Evolutionary conservation across 1,139 yeast species (phyloP).

Genomic region (Taphrina populina): DNA sequence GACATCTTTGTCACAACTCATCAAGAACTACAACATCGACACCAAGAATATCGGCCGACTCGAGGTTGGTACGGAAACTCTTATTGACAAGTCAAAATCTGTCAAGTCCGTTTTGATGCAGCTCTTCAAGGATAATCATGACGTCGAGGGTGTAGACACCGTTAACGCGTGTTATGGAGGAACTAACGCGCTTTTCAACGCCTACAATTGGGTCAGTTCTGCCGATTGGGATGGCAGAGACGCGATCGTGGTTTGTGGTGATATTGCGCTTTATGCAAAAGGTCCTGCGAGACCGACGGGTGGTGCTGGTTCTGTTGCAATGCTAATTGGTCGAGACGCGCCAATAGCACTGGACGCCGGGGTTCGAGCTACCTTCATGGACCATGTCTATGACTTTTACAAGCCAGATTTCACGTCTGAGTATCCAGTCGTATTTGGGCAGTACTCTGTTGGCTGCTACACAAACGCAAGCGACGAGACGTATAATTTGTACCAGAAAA

Average conservation of each 20-base stretch:
- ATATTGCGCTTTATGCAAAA: slow-evolving; percentile 93
- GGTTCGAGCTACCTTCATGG: slow-evolving; percentile 56
- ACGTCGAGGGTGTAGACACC: slow-evolving; percentile 95
- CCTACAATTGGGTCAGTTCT: slow-evolving; percentile 94
- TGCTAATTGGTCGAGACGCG: slow-evolving; percentile 96
- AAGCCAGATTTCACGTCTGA: slow-evolving; percentile 94
- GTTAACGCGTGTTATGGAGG: slow-evolving; percentile 99
- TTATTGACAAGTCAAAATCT: slow-evolving; percentile 94
- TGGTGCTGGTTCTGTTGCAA: slow-evolving; percentile 97
- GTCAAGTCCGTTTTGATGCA: slow-evolving; percentile 96
- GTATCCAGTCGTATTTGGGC: slow-evolving; percentile 98
- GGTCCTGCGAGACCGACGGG: slow-evolving; percentile 99
- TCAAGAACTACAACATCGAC: slow-evolving; percentile 79
- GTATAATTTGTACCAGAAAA: slow-evolving; percentile 76
- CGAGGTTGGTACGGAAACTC: slow-evolving; percentile 98
- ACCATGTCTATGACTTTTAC: slow-evolving; percentile 38
- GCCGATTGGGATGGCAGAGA: slow-evolving; percentile 98
- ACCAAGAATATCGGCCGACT: slow-evolving; percentile 81
- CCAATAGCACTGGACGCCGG: slow-evolving; percentile 87
- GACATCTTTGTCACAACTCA: slow-evolving; percentile 74
- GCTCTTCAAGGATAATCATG: slow-evolving; percentile 81
- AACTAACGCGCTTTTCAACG: slow-evolving; percentile 89
- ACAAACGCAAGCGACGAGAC: slow-evolving; percentile 88
- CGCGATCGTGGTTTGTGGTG: slow-evolving; percentile 96
- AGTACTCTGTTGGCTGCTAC: slow-evolving; percentile 90